Conservation (phyloP, 2,329 filamentous ascomycete genomes). For the Emergomyces pasteurianus region DNA sequence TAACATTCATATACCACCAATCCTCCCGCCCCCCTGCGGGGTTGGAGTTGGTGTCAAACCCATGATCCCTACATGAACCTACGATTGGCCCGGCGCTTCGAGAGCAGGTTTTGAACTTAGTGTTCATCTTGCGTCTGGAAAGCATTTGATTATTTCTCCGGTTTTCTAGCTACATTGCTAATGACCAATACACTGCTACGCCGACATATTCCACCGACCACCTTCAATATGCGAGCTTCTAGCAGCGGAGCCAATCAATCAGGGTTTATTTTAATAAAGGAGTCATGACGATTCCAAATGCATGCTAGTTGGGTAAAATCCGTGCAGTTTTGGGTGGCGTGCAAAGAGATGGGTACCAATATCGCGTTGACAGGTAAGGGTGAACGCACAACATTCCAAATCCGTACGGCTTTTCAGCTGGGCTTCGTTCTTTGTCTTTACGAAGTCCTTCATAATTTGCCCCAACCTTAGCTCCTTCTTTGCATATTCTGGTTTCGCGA, state of each 20-base stretch:
- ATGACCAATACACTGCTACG: neutral
- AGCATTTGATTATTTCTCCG: neutral
- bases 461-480: neutral
- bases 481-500: neutral
- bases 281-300: neutral
- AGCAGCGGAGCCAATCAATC: neutral
- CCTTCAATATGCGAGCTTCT: neutral
- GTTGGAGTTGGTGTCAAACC: neutral
- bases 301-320: neutral
- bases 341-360: neutral
- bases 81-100: neutral
- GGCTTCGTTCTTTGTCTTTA: neutral
- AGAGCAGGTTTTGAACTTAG: neutral
- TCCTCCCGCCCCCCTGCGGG: neutral
- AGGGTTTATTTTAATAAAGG: neutral
- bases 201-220: neutral
- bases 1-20: neutral
- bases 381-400: neutral
- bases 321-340: neutral
- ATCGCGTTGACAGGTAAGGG: neutral
- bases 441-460: neutral
- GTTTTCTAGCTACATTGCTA: neutral
- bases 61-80: neutral
- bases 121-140: neutral
- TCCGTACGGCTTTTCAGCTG: neutral